These are phyloP conservation scores for Crataegus laevigata DNA, from an alignment of 306 rosid genomes.

Conservation along the genomic window DNA sequence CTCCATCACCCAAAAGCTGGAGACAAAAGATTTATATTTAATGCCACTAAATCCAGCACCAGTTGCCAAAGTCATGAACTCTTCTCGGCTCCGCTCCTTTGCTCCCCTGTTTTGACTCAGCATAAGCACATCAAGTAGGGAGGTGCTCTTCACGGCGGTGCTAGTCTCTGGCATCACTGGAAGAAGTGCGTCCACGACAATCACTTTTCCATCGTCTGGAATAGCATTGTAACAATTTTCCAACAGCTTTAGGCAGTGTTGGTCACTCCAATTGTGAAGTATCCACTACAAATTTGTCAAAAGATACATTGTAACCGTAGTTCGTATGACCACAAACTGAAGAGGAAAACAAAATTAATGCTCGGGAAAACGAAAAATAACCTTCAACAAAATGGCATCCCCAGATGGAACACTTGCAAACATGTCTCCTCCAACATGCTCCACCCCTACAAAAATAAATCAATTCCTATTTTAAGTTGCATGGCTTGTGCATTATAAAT, in stretches of 20 bases:
- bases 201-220: slow-evolving; percentile 45
- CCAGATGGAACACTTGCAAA: slow-evolving; percentile 47
- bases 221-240: slow-evolving; percentile 42
- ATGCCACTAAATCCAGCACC: neutral
- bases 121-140: slow-evolving; percentile 32
- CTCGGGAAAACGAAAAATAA: too few species aligned
- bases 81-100: slow-evolving; percentile 21
- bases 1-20: too few species aligned
- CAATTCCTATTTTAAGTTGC: neutral
- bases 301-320: neutral
- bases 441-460: slow-evolving; percentile 24
- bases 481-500: neutral
- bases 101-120: slow-evolving; percentile 44
- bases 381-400: slow-evolving; percentile 58
- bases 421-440: slow-evolving; percentile 52
- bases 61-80: neutral
- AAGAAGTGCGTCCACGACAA: slow-evolving; percentile 34
- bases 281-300: slow-evolving; percentile 22
- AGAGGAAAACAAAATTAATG: neutral
- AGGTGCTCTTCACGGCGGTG: neutral
- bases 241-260: slow-evolving; percentile 27
- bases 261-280: slow-evolving; percentile 35
- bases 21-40: neutral
- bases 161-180: slow-evolving; percentile 21
- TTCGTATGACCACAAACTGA: neutral